Evolutionary conservation across 169 alveolate species (phyloP).

Genomic region (Eimeria maxima): DNA sequence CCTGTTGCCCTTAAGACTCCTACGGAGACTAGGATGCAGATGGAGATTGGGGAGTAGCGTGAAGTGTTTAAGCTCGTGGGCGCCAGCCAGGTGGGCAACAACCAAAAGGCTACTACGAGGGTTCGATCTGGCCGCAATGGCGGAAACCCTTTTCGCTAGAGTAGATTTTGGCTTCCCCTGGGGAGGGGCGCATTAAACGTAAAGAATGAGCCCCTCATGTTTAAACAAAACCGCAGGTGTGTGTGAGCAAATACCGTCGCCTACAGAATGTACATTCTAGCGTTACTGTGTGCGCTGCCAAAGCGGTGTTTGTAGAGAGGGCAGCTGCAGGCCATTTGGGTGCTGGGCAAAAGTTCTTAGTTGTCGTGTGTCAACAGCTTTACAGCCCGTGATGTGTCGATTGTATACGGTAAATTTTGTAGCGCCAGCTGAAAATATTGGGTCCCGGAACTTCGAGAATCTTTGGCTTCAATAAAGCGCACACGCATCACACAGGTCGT

Average conservation of each 20-base stretch:
- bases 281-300: not conserved
- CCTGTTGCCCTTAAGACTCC: not conserved
- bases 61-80: not conserved
- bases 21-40: not conserved
- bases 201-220: not conserved
- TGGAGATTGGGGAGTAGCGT: not conserved
- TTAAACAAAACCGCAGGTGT: not conserved
- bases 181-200: not conserved
- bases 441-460: not conserved
- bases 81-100: not conserved
- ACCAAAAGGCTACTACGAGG: too few relatives aligned
- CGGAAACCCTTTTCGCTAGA: not conserved
- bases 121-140: not conserved
- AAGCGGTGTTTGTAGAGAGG: not conserved
- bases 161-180: not conserved
- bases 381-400: not conserved
- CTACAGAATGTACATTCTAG: not conserved
- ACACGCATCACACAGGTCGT: not conserved
- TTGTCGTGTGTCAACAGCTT: not conserved
- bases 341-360: not conserved
- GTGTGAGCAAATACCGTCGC: not conserved
- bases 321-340: not conserved
- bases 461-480: not conserved
- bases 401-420: not conserved
- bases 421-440: not conserved